phyloP scores from a whole-genome alignment of 2,329 filamentous ascomycete genomes.

The Cladosporium halotolerans region DNA sequence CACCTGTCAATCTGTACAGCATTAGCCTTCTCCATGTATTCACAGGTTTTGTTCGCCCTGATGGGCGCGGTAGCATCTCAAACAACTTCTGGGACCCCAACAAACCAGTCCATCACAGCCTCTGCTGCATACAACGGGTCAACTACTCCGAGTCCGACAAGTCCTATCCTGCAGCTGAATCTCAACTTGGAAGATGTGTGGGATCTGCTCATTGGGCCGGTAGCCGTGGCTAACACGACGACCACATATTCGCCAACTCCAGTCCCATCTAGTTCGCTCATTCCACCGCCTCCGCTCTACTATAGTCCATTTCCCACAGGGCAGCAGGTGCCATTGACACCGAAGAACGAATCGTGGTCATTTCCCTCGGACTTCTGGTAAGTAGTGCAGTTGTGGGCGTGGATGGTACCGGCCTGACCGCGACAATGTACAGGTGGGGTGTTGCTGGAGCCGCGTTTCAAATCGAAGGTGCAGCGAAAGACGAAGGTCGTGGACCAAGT shows the following conservation, averaged over 20 bases:
- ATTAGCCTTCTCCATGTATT: no score
- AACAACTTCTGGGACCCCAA: neutral
- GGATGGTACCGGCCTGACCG: neutral
- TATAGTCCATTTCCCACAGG: slow-evolving; percentile 29
- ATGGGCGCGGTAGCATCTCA: neutral
- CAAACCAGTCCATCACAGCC: neutral
- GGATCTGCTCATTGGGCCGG: slow-evolving; percentile 27
- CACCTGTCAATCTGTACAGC: no score
- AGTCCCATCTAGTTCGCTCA: slow-evolving; percentile 48
- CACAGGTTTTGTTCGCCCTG: neutral
- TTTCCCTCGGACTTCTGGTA: slow-evolving; percentile 26
- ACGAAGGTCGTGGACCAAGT: slow-evolving; percentile 22
- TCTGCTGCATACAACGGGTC: slow-evolving; percentile 3
- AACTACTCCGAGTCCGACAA: neutral
- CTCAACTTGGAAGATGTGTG: slow-evolving; percentile 27
- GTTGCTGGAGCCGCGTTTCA: slow-evolving; percentile 32
- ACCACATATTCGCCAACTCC: slow-evolving; percentile 23
- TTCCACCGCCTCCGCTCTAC: slow-evolving; percentile 49
- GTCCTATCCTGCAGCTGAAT: slow-evolving; percentile 11
- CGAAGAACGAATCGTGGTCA: slow-evolving; percentile 28
- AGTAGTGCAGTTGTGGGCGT: neutral
- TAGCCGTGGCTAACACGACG: slow-evolving; percentile 21
- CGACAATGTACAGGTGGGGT: slow-evolving; percentile 20
- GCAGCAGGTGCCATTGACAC: slow-evolving; percentile 24
- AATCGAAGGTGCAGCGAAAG: slow-evolving; percentile 28